These are phyloP conservation scores for Daedalea quercina DNA, from an alignment of 768 basidiomycete species.

Conservation along the genomic window DNA sequence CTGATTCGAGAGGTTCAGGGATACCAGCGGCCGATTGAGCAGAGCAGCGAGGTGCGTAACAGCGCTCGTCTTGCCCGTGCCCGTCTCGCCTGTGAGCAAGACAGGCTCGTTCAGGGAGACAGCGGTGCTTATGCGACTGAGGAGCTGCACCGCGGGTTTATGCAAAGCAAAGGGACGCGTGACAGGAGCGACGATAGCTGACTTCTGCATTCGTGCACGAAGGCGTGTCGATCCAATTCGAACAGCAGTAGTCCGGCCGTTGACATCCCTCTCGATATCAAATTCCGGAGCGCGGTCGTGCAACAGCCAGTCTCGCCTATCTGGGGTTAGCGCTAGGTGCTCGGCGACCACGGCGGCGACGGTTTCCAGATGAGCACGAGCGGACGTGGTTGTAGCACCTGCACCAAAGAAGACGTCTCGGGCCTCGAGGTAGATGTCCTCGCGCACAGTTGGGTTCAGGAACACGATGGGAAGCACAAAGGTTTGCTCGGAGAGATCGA, in stretches of 20 bases:
- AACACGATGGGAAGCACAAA: constrained; percentile 41
- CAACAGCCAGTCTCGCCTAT: constrained; percentile 67
- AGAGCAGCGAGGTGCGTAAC: constrained; percentile 81
- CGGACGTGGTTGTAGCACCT: constrained; percentile 44
- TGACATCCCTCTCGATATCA: constrained; percentile 58
- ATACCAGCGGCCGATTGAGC: constrained; percentile 71
- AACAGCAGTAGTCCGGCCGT: constrained; percentile 52
- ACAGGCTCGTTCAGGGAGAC: constrained; percentile 75
- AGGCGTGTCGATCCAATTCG: constrained; percentile 60
- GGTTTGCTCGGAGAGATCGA: constrained; percentile 24
- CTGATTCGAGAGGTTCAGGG: constrained; percentile 92
- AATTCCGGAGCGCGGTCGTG: constrained; percentile 60
- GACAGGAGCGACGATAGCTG: constrained; percentile 25
- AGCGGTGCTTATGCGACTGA: constrained; percentile 75
- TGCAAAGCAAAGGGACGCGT: constrained; percentile 82
- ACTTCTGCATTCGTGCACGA: constrained; percentile 34
- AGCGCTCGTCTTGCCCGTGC: constrained; percentile 96
- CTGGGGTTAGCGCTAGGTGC: constrained; percentile 59
- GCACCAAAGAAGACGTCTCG: constrained; percentile 89
- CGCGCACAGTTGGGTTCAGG: constrained; percentile 68
- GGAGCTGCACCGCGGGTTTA: constrained; percentile 69
- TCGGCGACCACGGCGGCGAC: constrained; percentile 52
- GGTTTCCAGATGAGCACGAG: constrained; percentile 40
- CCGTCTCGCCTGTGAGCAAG: constrained; percentile 93
- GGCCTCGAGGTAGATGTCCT: constrained; percentile 85